These are phyloP conservation scores for Yarrowia sp. DNA, from an alignment of 805 yeast species.

Conservation along the genomic window DNA sequence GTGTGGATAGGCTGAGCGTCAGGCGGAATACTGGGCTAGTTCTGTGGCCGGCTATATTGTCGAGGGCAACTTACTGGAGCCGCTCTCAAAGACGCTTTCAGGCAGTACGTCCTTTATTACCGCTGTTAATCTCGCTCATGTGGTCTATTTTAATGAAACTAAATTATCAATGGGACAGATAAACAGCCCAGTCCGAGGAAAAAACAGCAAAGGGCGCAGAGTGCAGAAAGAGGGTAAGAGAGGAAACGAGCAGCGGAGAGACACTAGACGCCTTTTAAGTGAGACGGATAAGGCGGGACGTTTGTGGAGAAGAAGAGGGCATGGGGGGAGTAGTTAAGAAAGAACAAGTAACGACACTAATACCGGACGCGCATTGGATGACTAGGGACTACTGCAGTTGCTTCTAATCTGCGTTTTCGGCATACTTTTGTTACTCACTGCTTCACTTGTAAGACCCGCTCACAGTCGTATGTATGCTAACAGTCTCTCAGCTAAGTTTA, in stretches of 20 bases:
- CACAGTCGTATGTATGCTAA: background rate
- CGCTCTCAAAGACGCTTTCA: background rate
- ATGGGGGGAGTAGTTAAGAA: too few species aligned
- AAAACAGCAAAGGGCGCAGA: background rate
- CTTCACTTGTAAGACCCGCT: too few species aligned
- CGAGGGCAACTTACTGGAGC: too few species aligned
- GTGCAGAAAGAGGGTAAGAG: background rate
- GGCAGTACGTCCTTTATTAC: background rate
- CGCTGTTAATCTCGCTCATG: background rate
- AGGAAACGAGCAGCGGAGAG: background rate
- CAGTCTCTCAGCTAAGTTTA: background rate
- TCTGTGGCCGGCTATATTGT: too few species aligned
- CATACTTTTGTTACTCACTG: too few species aligned
- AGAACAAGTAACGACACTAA: too few species aligned
- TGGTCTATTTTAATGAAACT: slow-evolving; percentile 7
- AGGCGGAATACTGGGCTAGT: background rate
- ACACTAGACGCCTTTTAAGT: too few species aligned
- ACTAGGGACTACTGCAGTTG: too few species aligned
- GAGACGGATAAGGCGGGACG: too few species aligned
- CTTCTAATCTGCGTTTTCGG: too few species aligned
- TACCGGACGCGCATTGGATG: too few species aligned
- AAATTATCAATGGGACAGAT: background rate
- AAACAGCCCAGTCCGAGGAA: slow-evolving; percentile 7
- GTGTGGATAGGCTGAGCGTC: background rate
- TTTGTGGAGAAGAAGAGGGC: too few species aligned